Evolutionary conservation across 352 stramenopile species (phyloP).

Genomic region (Phytophthora hybrid): DNA sequence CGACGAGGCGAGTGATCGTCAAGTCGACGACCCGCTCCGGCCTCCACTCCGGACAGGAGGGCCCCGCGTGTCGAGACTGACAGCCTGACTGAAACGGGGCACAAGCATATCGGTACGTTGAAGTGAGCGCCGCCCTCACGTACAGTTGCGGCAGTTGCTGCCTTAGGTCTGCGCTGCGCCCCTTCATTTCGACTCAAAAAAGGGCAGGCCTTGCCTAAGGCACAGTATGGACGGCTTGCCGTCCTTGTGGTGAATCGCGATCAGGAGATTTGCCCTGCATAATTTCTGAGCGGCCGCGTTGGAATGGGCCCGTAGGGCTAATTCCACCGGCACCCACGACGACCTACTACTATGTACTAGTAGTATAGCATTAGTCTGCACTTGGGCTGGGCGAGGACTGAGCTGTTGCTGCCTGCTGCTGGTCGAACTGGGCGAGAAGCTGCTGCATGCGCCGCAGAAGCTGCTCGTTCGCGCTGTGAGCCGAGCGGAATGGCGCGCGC

Average conservation of each 20-base stretch:
- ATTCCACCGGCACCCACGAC: slow-evolving; percentile 41
- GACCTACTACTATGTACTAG: background rate
- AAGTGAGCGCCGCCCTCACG: slow-evolving; percentile 21
- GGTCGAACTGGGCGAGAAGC: slow-evolving; percentile 41
- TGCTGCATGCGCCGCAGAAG: slow-evolving; percentile 51
- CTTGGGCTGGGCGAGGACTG: slow-evolving; percentile 33
- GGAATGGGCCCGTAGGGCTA: slow-evolving; percentile 44
- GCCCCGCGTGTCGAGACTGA: slow-evolving; percentile 62
- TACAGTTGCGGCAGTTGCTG: slow-evolving; percentile 18
- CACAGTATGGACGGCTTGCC: slow-evolving; percentile 26
- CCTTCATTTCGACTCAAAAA: slow-evolving; percentile 28
- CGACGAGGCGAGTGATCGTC: slow-evolving; percentile 4
- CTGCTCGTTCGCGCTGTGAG: slow-evolving; percentile 59
- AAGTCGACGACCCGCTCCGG: slow-evolving; percentile 20
- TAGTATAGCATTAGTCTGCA: background rate
- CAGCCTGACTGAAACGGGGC: background rate
- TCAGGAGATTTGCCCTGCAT: slow-evolving; percentile 86
- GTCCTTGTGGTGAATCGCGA: slow-evolving; percentile 76
- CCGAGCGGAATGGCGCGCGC: slow-evolving; percentile 41
- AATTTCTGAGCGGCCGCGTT: slow-evolving; percentile 66
- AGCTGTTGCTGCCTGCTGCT: background rate
- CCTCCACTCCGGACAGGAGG: background rate
- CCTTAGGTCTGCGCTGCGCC: slow-evolving; percentile 5
- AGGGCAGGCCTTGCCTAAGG: slow-evolving; percentile 51
- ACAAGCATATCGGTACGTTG: background rate